Conservation (phyloP, 2,329 filamentous ascomycete species). For the Helotiales sp. region DNA sequence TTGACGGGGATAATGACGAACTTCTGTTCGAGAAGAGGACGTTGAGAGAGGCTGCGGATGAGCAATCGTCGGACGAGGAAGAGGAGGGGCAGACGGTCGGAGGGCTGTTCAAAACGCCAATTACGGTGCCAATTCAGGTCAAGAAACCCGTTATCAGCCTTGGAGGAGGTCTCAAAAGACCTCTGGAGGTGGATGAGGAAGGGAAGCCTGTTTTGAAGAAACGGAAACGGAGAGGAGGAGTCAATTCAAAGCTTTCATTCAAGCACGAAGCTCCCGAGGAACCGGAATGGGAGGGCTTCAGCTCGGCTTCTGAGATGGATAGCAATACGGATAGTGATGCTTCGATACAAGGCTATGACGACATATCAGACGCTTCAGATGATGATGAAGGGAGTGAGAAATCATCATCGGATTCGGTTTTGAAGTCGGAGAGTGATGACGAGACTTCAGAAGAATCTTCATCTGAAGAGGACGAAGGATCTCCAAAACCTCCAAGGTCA, state of each 20-base stretch:
- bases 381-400: slow-evolving; percentile 37
- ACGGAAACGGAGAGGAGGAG: slow-evolving; percentile 72
- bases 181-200: slow-evolving; percentile 78
- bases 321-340: slow-evolving; percentile 44
- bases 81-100: slow-evolving; percentile 22
- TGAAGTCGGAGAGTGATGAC: slow-evolving; percentile 35
- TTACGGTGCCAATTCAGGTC: slow-evolving; percentile 14
- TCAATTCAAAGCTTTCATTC: slow-evolving; percentile 60
- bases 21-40: slow-evolving; percentile 56
- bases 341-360: slow-evolving; percentile 43
- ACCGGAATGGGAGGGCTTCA: slow-evolving; percentile 66
- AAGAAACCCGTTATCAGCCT: slow-evolving; percentile 42
- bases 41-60: slow-evolving; percentile 41
- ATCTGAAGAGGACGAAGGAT: slow-evolving; percentile 42
- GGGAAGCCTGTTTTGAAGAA: slow-evolving; percentile 81
- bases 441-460: slow-evolving; percentile 34
- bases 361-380: slow-evolving; percentile 39
- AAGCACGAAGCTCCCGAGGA: slow-evolving; percentile 53
- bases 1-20: slow-evolving; percentile 50
- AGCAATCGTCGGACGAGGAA: slow-evolving; percentile 38
- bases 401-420: slow-evolving; percentile 13
- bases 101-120: slow-evolving; percentile 24
- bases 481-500: slow-evolving; percentile 48
- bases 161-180: slow-evolving; percentile 85
- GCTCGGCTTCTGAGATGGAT: slow-evolving; percentile 51